phyloP scores from a whole-genome alignment of 148 eudicot genomes.

The Chenopodium formosanum region DNA sequence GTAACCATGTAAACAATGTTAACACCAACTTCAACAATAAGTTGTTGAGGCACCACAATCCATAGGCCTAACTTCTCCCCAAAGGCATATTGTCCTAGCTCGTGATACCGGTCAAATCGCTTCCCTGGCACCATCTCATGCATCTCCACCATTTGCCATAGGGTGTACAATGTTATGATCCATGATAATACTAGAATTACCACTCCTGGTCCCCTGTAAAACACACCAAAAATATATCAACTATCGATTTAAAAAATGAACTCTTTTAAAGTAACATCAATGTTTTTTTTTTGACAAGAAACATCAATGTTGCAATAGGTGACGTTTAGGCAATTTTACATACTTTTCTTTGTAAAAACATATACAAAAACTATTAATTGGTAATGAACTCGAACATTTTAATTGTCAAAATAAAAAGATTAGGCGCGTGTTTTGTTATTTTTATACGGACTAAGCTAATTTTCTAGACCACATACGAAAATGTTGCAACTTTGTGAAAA shows the following conservation, averaged over 20 bases:
- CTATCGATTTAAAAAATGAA: too few relatives aligned
- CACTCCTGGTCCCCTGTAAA: constrained; percentile 40
- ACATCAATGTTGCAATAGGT: too few relatives aligned
- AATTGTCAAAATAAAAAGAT: too few relatives aligned
- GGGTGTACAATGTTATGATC: constrained; percentile 39
- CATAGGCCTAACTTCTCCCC: constrained; percentile 37
- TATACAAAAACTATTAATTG: too few relatives aligned
- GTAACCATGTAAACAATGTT: constrained; percentile 42
- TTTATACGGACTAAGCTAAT: background rate
- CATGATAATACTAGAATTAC: constrained; percentile 34
- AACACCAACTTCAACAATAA: constrained; percentile 36
- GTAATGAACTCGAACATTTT: too few relatives aligned
- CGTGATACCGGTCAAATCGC: constrained; percentile 38
- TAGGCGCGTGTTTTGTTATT: too few relatives aligned
- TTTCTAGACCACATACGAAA: background rate
- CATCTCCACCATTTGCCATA: constrained; percentile 46
- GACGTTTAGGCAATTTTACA: background rate
- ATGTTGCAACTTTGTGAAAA: background rate
- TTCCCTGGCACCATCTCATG: constrained; percentile 43
- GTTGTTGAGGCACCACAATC: constrained; percentile 43
- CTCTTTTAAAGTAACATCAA: too few relatives aligned
- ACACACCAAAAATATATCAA: background rate
- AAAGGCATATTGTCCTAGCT: constrained; percentile 37
- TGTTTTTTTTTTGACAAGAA: too few relatives aligned
- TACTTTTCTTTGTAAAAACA: background rate